Evolutionary conservation across 495 filamentous ascomycete genomes (phyloP).

Genomic region (Alectoria sarmentosa): DNA sequence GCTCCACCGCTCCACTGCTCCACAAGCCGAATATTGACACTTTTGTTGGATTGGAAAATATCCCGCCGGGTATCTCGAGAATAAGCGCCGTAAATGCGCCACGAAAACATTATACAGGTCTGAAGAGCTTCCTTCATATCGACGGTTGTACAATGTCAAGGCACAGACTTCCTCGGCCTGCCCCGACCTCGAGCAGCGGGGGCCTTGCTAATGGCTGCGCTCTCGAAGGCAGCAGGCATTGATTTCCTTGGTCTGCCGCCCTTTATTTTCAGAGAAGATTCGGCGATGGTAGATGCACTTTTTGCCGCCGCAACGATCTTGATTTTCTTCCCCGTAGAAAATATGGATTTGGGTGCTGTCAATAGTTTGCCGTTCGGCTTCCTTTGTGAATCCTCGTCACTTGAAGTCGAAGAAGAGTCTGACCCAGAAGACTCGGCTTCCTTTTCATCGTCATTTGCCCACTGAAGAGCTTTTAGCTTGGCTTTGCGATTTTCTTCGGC

Average conservation of each 20-base stretch:
- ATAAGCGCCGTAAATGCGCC: neutral
- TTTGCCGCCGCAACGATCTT: conserved; percentile 17
- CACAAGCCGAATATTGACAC: neutral
- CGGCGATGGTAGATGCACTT: conserved; percentile 3
- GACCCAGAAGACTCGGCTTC: conserved; percentile 7
- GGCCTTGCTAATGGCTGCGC: neutral
- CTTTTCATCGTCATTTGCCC: conserved; percentile 15
- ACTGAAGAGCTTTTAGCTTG: conserved; percentile 27
- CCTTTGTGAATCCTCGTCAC: neutral
- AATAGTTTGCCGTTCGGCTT: conserved; percentile 7
- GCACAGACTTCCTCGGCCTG: conserved; percentile 1
- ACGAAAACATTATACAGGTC: neutral
- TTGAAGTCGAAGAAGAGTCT: conserved; percentile 5
- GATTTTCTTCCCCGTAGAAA: conserved; percentile 24
- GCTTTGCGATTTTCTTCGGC: conserved; percentile 27
- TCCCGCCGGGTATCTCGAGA: neutral
- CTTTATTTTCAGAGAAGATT: conserved; percentile 6
- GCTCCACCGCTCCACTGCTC: neutral
- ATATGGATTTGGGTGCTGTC: conserved; percentile 20
- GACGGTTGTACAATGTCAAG: neutral
- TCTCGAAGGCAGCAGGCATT: neutral
- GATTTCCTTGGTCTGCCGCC: neutral
- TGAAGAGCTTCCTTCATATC: neutral
- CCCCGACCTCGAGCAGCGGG: conserved; percentile 3
- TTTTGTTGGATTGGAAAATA: neutral